Base-by-base conservation (phyloP, 352 stramenopile species). In the Phytopythium litorale region DNA sequence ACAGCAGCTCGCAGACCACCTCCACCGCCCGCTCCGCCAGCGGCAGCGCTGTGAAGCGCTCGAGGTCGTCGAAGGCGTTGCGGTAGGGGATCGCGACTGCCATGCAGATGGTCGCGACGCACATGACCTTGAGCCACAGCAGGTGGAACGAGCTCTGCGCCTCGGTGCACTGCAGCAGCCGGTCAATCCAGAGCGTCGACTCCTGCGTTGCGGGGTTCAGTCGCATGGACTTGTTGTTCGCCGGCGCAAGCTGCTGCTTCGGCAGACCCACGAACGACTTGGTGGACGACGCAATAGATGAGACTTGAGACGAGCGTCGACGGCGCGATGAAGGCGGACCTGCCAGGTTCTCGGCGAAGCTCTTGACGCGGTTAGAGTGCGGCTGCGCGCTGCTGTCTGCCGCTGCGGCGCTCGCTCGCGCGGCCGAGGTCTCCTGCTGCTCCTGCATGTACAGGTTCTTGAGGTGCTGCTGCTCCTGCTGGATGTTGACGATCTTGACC, bases 361-460 rank as follows among this genome's bases (percentile, higher is more conserved):
- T 55, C 43, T 56, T 63, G 32, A 63, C 57, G 33, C 37, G 32
- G 11, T 16, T 48, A 4, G 45, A 56, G 9, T 16, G 12, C 23
- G 43, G 42, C 21, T 33, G 30, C 2, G 25, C 45, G 18, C 33
- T 9, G 28, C 11, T 11, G 9, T 42, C 38, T 21, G 15, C 57
- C 11, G 55, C 18, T 21, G 15, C 19, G 3, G 19, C 33, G 51
- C 7, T 56, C 30, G 19, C 33, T 13, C 25, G 55, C 12, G 37
- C 50, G 0, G 35, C 35, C 35, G 58, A 57, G n/a, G 70, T 67
- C 19, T 85, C 75, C 51, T 86, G 69, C 42, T 89, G 79, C 65
- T 88, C 78, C 23, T 78, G 72, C 72, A 84, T 72, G 65, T 86
- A 83, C 50, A 84, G 28, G 46, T 87, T 87, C 7, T 73, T 68